phyloP scores from a whole-genome alignment of 2,329 filamentous ascomycete species.

The Neofusicoccum kwambonambiense region DNA sequence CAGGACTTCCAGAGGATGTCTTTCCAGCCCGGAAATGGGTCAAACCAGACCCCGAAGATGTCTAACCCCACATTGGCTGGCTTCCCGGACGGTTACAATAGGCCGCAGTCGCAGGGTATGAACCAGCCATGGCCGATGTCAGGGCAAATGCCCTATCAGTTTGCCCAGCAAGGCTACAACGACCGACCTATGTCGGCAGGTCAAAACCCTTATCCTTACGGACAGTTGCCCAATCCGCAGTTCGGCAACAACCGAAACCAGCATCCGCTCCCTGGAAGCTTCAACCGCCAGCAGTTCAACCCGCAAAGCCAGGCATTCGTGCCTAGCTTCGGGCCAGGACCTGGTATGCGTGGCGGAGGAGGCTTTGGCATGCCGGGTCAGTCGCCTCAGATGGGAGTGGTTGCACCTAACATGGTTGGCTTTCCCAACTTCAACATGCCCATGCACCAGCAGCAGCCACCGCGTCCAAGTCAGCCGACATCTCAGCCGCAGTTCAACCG shows the following conservation, averaged over 20 bases:
- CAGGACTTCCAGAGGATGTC: constrained; percentile 49
- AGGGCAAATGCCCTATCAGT: constrained; percentile 29
- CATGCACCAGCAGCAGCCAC: constrained; percentile 17
- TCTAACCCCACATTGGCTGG: constrained; percentile 33
- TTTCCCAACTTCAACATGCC: constrained; percentile 21
- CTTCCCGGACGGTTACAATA: constrained; percentile 28
- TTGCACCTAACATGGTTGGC: constrained; percentile 26
- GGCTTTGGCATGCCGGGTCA: constrained; percentile 32
- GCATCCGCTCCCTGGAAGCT: constrained; percentile 82
- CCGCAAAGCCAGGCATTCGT: constrained; percentile 92
- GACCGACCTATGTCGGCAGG: constrained; percentile 37
- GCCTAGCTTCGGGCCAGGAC: constrained; percentile 53
- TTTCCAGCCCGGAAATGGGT: constrained; percentile 38
- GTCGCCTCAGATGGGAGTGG: constrained; percentile 29
- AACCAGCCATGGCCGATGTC: constrained; percentile 31
- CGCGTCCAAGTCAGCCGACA: constrained; percentile 29
- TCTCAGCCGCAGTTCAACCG: constrained; percentile 26
- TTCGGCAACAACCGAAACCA: constrained; percentile 68
- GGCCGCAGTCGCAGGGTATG: constrained; percentile 29
- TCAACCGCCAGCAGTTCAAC: constrained; percentile 83
- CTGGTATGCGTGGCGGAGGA: constrained; percentile 22
- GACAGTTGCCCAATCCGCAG: constrained; percentile 70
- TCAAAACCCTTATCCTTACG: constrained; percentile 64
- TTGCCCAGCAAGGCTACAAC: constrained; percentile 26
- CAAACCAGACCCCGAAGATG: constrained; percentile 41